Evolutionary conservation across 2,329 filamentous ascomycete genomes (phyloP).

Genomic region (Hymenoscyphus infarciens): DNA sequence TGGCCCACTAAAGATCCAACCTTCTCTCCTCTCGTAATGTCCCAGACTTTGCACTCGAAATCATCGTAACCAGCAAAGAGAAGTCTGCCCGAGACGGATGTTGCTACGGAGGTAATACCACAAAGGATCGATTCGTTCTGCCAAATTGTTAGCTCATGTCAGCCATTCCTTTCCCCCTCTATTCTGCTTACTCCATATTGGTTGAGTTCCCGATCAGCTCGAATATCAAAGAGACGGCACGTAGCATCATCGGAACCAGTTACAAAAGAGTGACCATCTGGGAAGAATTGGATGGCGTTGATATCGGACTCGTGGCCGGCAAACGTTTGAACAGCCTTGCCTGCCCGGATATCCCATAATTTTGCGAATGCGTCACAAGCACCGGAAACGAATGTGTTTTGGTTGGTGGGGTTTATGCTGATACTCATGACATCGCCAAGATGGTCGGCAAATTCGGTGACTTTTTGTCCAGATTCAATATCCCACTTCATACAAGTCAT

Average conservation of each 20-base stretch:
- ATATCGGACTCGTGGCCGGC: conserved; percentile 98
- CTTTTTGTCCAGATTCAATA: conserved; percentile 94
- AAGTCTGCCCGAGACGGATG: conserved; percentile 91
- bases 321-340: conserved; percentile 98
- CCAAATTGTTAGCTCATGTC: conserved; percentile 19
- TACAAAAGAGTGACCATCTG: conserved; percentile 96
- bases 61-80: conserved; percentile 98
- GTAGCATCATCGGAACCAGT: conserved; percentile 97
- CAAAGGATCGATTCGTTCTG: conserved; percentile 97
- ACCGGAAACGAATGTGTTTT: conserved; percentile 99
- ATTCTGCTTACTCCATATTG: conserved; percentile 58
- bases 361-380: conserved; percentile 98
- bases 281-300: conserved; percentile 99
- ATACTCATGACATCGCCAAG: conserved; percentile 99
- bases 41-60: conserved; percentile 99
- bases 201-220: conserved; percentile 78
- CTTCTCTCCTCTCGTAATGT: conserved; percentile 93
- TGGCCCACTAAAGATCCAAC: conserved; percentile 95
- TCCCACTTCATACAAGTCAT: conserved; percentile 99
- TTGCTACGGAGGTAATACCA: conserved; percentile 96
- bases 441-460: conserved; percentile 97
- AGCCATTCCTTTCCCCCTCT: neutral
- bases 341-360: conserved; percentile 96
- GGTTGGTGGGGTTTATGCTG: conserved; percentile 98
- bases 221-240: conserved; percentile 95